A percentile compares a stretch with the other conserved stretches of the same genome.
These are phyloP conservation scores for Raphanus hybrid DNA, from an alignment of 441 rosid genomes.

Conservation along the genomic window DNA sequence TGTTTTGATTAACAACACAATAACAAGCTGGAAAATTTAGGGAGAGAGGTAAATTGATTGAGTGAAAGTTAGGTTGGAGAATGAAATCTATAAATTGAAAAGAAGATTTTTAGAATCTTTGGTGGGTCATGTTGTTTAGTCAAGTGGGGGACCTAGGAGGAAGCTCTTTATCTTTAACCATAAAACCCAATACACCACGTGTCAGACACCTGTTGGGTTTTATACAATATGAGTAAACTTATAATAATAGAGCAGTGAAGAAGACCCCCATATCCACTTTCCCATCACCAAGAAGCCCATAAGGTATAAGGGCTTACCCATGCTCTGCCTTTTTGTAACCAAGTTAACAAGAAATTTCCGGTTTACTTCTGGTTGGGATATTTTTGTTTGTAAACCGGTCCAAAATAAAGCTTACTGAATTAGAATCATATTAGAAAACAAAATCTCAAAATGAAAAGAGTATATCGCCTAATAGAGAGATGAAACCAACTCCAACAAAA, in stretches of 20 bases:
- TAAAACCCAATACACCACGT: constrained; percentile 23
- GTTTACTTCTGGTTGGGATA: background rate
- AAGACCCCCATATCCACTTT: background rate
- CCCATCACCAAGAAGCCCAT: constrained; percentile 20
- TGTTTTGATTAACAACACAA: background rate
- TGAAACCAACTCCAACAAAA: background rate
- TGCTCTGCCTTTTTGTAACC: background rate
- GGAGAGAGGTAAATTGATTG: background rate
- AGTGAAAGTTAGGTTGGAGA: constrained; percentile 39
- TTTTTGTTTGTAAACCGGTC: background rate
- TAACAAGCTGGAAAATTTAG: background rate
- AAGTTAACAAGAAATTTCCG: constrained; percentile 10
- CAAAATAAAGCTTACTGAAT: background rate
- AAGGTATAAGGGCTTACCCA: background rate
- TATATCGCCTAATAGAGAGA: background rate
- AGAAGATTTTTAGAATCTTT: constrained; percentile 33
- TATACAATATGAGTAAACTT: background rate
- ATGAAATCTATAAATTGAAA: constrained; percentile 32
- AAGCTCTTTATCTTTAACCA: constrained; percentile 2
- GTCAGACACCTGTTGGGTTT: constrained; percentile 1
- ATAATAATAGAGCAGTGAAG: background rate
- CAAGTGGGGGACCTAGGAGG: constrained; percentile 33
- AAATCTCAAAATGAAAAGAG: constrained; percentile 1
- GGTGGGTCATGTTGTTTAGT: constrained; percentile 30
- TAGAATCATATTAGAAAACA: too few relatives aligned